A percentile compares a stretch with the other conserved stretches of the same genome.
phyloP scores from a whole-genome alignment of 192 early-diverging fungal genomes.

The Helicostylum pulchrum region DNA sequence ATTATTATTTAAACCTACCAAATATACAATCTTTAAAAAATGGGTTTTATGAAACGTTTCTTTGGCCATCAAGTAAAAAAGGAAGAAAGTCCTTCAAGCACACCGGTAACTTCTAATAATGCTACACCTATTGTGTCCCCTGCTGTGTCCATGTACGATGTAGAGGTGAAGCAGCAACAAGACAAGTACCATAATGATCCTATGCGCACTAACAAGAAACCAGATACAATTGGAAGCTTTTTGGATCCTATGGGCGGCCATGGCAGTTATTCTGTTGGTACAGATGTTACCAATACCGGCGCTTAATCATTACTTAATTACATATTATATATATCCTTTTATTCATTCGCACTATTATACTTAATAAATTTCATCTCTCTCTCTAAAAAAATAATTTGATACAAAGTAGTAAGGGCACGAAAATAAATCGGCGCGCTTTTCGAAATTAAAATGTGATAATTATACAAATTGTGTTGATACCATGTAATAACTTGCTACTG shows the following conservation, averaged over 20 bases:
- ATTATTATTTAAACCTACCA: too few relatives aligned
- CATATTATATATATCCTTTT: too few relatives aligned
- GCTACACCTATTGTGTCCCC: conserved; percentile 7
- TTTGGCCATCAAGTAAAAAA: background rate
- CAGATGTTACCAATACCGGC: conserved; percentile 23
- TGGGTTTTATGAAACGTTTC: conserved; percentile 12
- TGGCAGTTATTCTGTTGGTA: conserved; percentile 3
- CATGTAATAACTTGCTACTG: too few relatives aligned
- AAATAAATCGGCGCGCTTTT: too few relatives aligned
- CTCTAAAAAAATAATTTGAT: too few relatives aligned
- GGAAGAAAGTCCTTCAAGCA: background rate
- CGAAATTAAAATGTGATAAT: too few relatives aligned
- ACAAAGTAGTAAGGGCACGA: too few relatives aligned
- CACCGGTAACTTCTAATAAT: background rate
- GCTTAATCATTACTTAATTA: conserved; percentile 13
- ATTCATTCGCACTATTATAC: too few relatives aligned
- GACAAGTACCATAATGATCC: conserved; percentile 21
- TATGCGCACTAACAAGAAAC: conserved; percentile 9
- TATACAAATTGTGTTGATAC: too few relatives aligned
- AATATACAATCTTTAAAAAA: too few relatives aligned
- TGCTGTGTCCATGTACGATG: background rate
- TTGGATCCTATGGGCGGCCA: conserved; percentile 27
- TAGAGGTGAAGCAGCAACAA: background rate
- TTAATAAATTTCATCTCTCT: too few relatives aligned
- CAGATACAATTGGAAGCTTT: conserved; percentile 19